phyloP scores from a whole-genome alignment of 805 yeast genomes.

The Isabelozyma gotoi region DNA sequence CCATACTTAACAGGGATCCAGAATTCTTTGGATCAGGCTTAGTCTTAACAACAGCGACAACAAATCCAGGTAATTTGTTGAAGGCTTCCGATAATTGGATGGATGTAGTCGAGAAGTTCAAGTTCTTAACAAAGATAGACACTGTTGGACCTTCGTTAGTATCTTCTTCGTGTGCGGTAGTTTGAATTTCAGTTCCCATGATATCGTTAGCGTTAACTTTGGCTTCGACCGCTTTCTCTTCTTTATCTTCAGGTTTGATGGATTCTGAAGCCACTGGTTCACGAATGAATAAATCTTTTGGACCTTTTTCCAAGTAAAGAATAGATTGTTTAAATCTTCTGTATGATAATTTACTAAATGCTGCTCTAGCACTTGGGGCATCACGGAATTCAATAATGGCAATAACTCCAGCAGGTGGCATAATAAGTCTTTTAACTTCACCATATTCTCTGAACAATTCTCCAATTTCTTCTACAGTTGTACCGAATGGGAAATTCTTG shows the following conservation, averaged over 20 bases:
- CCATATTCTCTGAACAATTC: constrained; percentile 83
- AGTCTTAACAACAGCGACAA: constrained; percentile 77
- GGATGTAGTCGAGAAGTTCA: constrained; percentile 78
- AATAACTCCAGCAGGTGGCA: constrained; percentile 97
- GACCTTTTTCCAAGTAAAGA: constrained; percentile 91
- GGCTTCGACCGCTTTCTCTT: constrained; percentile 44
- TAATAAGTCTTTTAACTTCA: constrained; percentile 70
- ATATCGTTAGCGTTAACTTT: constrained; percentile 46
- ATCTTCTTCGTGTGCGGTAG: constrained; percentile 19
- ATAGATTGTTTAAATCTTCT: constrained; percentile 86
- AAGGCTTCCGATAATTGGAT: constrained; percentile 58
- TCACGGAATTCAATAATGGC: constrained; percentile 90
- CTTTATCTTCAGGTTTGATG: constrained; percentile 18
- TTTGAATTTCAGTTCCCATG: constrained; percentile 26
- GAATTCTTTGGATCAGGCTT: constrained; percentile 81
- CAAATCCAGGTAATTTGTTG: constrained; percentile 73
- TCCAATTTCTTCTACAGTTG: constrained; percentile 74
- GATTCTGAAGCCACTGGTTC: constrained; percentile 42
- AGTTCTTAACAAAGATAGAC: constrained; percentile 87
- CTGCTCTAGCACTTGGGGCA: constrained; percentile 80
- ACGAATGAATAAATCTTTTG: constrained; percentile 70
- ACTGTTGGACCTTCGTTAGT: constrained; percentile 71
- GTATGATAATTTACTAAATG: constrained; percentile 84
- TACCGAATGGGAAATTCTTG: constrained; percentile 89
- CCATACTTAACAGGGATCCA: constrained; percentile 82